Percentiles rank a stretch among this genome's conserved stretches.
Evolutionary conservation across 2,329 filamentous ascomycete species (phyloP).

Genomic region (Rachicladosporium sp.): DNA sequence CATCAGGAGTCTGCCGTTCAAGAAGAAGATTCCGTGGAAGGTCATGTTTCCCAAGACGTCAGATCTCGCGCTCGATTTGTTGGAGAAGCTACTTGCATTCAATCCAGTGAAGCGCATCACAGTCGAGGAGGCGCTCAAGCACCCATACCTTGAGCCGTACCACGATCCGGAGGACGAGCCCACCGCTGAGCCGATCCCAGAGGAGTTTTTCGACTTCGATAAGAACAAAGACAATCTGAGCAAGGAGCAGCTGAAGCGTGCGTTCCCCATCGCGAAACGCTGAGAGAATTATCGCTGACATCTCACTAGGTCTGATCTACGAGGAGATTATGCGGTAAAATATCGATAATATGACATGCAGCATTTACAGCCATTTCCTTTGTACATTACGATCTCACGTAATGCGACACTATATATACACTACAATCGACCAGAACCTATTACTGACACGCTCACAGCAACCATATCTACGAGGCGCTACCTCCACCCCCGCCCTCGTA

Average conservation of each 20-base stretch:
- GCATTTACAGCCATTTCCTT: constrained; percentile 9
- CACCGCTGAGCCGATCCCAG: constrained; percentile 87
- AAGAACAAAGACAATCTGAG: constrained; percentile 98
- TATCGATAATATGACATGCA: constrained; percentile 7
- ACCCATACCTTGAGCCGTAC: constrained; percentile 96
- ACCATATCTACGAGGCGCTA: constrained; percentile 4
- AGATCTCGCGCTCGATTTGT: constrained; percentile 81
- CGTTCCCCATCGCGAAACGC: constrained; percentile 19
- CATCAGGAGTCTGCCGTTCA: constrained; percentile 94
- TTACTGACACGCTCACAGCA: constrained; percentile 1
- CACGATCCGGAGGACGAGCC: constrained; percentile 98
- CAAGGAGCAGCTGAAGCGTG: constrained; percentile 94
- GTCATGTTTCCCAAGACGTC: constrained; percentile 97
- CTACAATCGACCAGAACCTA: background rate
- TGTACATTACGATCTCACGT: background rate
- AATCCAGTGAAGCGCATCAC: constrained; percentile 98
- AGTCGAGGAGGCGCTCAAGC: constrained; percentile 91
- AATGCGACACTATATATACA: background rate
- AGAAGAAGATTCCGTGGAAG: constrained; percentile 98
- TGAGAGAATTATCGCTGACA: no score
- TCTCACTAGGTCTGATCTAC: constrained; percentile 62
- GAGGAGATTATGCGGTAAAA: constrained; percentile 78
- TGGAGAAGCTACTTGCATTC: constrained; percentile 96
- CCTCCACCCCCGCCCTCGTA: no score
- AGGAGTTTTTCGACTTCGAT: constrained; percentile 99